These are phyloP conservation scores for Nannochloropsis granulata DNA, from an alignment of 108 stramenopile species.

Conservation along the genomic window DNA sequence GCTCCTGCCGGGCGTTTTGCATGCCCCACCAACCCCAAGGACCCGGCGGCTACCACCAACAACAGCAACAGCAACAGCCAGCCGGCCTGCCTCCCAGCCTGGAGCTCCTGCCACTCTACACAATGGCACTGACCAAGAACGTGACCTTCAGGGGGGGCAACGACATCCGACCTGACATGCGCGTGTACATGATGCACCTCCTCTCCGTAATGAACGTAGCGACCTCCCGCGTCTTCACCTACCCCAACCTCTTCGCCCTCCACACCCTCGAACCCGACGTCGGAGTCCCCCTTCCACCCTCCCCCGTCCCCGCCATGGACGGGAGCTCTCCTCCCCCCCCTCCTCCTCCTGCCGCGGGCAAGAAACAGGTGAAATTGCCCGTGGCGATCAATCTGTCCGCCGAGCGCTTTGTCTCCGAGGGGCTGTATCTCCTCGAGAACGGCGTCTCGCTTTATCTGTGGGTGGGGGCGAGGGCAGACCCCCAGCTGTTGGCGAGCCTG, in stretches of 20 bases:
- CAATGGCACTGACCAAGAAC: slow-evolving; percentile 85
- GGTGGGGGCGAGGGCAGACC: slow-evolving; percentile 73
- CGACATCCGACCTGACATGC: slow-evolving; percentile 86
- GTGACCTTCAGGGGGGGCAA: slow-evolving; percentile 86
- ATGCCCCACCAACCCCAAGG: slow-evolving; percentile 31
- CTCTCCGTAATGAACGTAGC: slow-evolving; percentile 61
- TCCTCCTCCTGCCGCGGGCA: slow-evolving; percentile 32
- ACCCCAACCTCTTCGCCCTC: slow-evolving; percentile 85
- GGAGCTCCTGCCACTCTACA: slow-evolving; percentile 80
- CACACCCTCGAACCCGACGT: slow-evolving; percentile 63
- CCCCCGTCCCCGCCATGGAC: not conserved
- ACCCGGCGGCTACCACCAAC: slow-evolving; percentile 43
- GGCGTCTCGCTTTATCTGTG: slow-evolving; percentile 80
- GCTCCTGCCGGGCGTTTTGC: slow-evolving; percentile 23
- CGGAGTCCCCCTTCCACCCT: slow-evolving; percentile 38
- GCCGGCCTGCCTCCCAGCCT: slow-evolving; percentile 47
- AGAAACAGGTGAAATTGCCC: slow-evolving; percentile 57
- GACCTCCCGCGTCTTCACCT: slow-evolving; percentile 56
- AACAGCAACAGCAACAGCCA: slow-evolving; percentile 34
- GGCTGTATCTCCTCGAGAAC: slow-evolving; percentile 81
- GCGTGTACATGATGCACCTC: slow-evolving; percentile 57
- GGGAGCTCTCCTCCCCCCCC: not conserved
- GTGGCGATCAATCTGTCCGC: slow-evolving; percentile 54
- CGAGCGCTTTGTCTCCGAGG: slow-evolving; percentile 47
- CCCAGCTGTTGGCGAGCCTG: slow-evolving; percentile 51